Percentiles rank a stretch among this genome's conserved stretches.
Conservation (phyloP, 1,284 basidiomycete genomes). For the Rugiboletus extremiorientalis region DNA sequence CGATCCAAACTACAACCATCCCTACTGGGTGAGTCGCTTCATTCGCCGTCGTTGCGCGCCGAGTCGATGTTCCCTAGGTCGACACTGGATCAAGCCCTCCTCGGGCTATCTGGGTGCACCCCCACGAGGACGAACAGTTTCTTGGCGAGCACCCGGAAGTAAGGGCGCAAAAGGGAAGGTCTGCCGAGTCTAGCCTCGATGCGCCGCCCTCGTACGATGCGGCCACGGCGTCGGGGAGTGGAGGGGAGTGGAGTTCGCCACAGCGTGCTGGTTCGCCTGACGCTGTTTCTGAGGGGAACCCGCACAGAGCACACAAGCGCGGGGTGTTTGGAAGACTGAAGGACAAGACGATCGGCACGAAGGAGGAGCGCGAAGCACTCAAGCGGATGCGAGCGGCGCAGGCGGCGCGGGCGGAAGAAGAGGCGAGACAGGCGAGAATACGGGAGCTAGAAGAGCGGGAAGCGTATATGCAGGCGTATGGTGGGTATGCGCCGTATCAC, state of each 20-base stretch:
- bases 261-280: neutral
- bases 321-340: slow-evolving; percentile 60
- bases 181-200: slow-evolving; percentile 16
- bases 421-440: slow-evolving; percentile 13
- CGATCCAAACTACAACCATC: slow-evolving; percentile 35
- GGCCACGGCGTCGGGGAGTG: slow-evolving; percentile 25
- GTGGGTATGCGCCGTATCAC: slow-evolving; percentile 32
- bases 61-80: slow-evolving; percentile 41
- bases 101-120: slow-evolving; percentile 69
- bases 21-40: slow-evolving; percentile 37
- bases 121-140: slow-evolving; percentile 66
- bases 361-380: slow-evolving; percentile 58
- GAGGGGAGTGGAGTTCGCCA: slow-evolving; percentile 1
- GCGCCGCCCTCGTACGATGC: slow-evolving; percentile 34
- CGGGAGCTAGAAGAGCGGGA: slow-evolving; percentile 25
- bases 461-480: slow-evolving; percentile 35
- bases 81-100: slow-evolving; percentile 64
- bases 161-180: slow-evolving; percentile 36
- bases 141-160: slow-evolving; percentile 54
- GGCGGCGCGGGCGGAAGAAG: slow-evolving; percentile 21
- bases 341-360: slow-evolving; percentile 61
- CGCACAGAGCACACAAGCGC: slow-evolving; percentile 37
- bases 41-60: neutral
- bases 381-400: slow-evolving; percentile 40
- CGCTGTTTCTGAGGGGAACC: neutral